A percentile compares a stretch with the other conserved stretches of the same genome.
These are phyloP conservation scores for Arthrocladium fulminans DNA, from an alignment of 2,329 filamentous ascomycete species.

Conservation along the genomic window DNA sequence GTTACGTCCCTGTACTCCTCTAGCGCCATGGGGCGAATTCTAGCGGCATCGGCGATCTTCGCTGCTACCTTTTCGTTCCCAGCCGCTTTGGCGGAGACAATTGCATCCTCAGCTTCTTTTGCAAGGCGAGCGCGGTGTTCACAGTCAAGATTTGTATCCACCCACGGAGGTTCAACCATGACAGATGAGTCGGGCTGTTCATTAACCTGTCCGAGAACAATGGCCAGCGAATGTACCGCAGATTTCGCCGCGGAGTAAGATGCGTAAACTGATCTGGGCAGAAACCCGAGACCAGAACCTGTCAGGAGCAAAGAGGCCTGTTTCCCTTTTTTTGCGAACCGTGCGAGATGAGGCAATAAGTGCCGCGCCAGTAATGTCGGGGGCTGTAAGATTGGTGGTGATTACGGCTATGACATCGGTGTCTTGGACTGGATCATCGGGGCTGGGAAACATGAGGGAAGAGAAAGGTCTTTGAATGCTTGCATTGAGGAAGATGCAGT, in stretches of 20 bases:
- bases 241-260: slow-evolving; percentile 30
- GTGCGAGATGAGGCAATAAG: slow-evolving; percentile 24
- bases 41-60: too few relatives aligned
- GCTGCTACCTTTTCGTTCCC: too few relatives aligned
- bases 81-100: too few relatives aligned
- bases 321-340: slow-evolving; percentile 10
- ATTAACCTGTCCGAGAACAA: slow-evolving; percentile 25
- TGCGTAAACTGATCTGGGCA: slow-evolving; percentile 26
- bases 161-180: slow-evolving; percentile 32
- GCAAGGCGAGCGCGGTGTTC: too few relatives aligned
- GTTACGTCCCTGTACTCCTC: slow-evolving; percentile 28
- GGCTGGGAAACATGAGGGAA: too few relatives aligned
- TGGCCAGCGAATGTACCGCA: slow-evolving; percentile 25
- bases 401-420: slow-evolving; percentile 21
- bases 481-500: slow-evolving; percentile 28
- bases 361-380: slow-evolving; percentile 24
- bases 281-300: slow-evolving; percentile 24
- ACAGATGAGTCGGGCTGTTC: too few relatives aligned
- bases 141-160: slow-evolving; percentile 29
- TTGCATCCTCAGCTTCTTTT: too few relatives aligned
- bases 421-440: slow-evolving; percentile 18
- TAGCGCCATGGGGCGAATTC: slow-evolving; percentile 25
- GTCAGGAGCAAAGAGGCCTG: slow-evolving; percentile 26
- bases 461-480: slow-evolving; percentile 26
- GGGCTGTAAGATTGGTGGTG: slow-evolving; percentile 25